Conservation (phyloP, 176 grass and related monocot species). For the Zea mays region Zm-B73-REFERENCE-NAM-5.0 NC_050096.1:23053501-23054000, state of each 20-base stretch:
- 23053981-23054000: slow-evolving; percentile 12
- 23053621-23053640: slow-evolving; percentile 10
- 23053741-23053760: slow-evolving; percentile 44
- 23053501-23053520: neutral
- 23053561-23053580: neutral
- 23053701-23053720: slow-evolving; percentile 82
- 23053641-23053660: slow-evolving; percentile 49
- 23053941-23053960: neutral
- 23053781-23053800: slow-evolving; percentile 45
- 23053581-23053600: neutral
- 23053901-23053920: neutral
- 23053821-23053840: slow-evolving; percentile 42
- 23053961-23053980: slow-evolving; percentile 13
- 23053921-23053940: slow-evolving; percentile 32
- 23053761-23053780: slow-evolving; percentile 34
- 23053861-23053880: slow-evolving; percentile 9
- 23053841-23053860: slow-evolving; percentile 49
- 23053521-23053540: neutral
- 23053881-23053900: neutral
- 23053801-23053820: slow-evolving; percentile 97
- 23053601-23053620: neutral
- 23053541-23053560: neutral
- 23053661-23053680: slow-evolving; percentile 82
- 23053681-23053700: slow-evolving; percentile 94
- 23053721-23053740: slow-evolving; percentile 52